Evolutionary conservation across 768 basidiomycete genomes (phyloP).

Genomic region (Rickenella mellea): DNA sequence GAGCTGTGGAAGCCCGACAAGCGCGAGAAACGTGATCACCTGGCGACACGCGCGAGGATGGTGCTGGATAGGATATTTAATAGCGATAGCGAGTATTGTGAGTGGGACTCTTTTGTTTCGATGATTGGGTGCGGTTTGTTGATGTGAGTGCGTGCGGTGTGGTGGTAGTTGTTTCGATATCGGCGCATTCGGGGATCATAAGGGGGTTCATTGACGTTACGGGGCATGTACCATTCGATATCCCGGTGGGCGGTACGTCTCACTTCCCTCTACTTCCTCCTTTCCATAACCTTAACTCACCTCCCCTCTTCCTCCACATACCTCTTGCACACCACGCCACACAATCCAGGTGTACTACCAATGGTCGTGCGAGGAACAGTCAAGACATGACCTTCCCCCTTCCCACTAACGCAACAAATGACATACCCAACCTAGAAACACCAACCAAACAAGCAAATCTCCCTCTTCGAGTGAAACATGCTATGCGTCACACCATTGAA

Average conservation of each 20-base stretch:
- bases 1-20: constrained; percentile 44
- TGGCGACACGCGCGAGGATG: constrained; percentile 34
- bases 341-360: constrained; percentile 14
- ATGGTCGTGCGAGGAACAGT: constrained; percentile 11
- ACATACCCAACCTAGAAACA: too few species aligned
- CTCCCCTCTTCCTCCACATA: not conserved
- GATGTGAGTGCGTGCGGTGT: not conserved
- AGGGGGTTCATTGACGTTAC: constrained; percentile 41
- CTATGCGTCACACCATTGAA: too few species aligned
- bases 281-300: too few species aligned
- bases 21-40: constrained; percentile 41
- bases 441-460: too few species aligned
- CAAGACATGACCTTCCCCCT: too few species aligned
- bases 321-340: too few species aligned
- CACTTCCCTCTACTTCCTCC: not conserved
- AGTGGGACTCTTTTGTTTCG: constrained; percentile 14
- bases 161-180: constrained; percentile 51
- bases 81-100: constrained; percentile 34
- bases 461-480: too few species aligned
- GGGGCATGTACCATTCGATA: constrained; percentile 31
- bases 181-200: constrained; percentile 57
- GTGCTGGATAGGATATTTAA: constrained; percentile 51
- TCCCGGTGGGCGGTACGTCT: constrained; percentile 57
- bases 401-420: too few species aligned
- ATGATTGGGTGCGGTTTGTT: not conserved